These are phyloP conservation scores for Phialophora tarda DNA, from an alignment of 2,329 filamentous ascomycete species.

Conservation along the genomic window DNA sequence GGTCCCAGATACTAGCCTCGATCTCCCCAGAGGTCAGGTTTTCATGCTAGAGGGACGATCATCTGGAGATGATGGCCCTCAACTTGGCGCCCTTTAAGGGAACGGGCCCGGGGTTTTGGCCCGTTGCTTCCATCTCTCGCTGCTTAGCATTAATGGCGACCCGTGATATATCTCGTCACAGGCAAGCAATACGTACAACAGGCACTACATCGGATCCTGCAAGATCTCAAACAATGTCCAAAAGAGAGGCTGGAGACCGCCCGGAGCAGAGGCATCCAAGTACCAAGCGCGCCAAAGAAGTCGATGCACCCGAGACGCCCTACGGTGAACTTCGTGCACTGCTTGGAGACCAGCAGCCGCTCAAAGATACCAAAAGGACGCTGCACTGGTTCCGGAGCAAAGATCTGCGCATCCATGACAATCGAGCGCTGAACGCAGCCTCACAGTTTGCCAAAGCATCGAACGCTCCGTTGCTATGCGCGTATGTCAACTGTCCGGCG, in stretches of 20 bases:
- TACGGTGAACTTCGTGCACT: constrained; percentile 50
- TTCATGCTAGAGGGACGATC: not conserved
- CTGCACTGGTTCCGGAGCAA: constrained; percentile 60
- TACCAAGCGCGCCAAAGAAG: constrained; percentile 57
- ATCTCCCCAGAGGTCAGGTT: not conserved
- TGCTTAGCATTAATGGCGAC: not conserved
- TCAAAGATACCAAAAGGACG: constrained; percentile 49
- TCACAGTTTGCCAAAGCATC: constrained; percentile 53
- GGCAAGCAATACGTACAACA: not conserved
- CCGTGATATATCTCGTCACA: not conserved
- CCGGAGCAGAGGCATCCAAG: constrained; percentile 51
- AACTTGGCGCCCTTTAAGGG: not conserved
- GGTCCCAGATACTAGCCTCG: not conserved
- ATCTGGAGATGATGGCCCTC: not conserved
- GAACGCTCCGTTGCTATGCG: constrained; percentile 51
- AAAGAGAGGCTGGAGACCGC: constrained; percentile 40
- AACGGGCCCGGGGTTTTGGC: not conserved
- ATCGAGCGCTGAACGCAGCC: constrained; percentile 55
- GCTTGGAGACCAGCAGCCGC: constrained; percentile 48
- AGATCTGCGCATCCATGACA: constrained; percentile 58
- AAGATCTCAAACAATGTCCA: constrained; percentile 38
- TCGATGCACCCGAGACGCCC: constrained; percentile 52
- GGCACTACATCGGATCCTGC: not conserved
- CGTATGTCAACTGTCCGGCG: constrained; percentile 55
- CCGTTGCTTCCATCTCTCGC: not conserved